A percentile compares a stretch with the other conserved stretches of the same genome.
These are phyloP conservation scores for Cladorrhinum sp. DNA, from an alignment of 2,329 filamentous ascomycete genomes.

Conservation along the genomic window DNA sequence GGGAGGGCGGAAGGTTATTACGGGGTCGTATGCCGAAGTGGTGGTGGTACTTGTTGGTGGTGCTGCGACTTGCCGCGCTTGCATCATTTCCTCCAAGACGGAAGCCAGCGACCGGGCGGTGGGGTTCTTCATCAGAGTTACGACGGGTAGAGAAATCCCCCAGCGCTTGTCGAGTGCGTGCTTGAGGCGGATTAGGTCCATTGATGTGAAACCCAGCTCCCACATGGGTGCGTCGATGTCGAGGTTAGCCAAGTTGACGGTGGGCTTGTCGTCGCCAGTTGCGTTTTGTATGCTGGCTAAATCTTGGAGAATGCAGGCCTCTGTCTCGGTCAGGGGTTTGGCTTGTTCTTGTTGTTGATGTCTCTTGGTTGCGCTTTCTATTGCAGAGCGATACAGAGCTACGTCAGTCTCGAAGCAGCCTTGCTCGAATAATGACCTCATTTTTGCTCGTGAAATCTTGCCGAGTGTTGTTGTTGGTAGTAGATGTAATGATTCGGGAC, in stretches of 20 bases:
- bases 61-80: no score
- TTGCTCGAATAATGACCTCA: conserved; percentile 34
- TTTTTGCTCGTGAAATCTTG: conserved; percentile 40
- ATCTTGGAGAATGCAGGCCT: conserved; percentile 2
- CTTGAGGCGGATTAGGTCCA: conserved; percentile 42
- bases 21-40: conserved; percentile 38
- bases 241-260: no score
- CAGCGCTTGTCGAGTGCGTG: conserved; percentile 33
- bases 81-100: conserved; percentile 30
- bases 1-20: conserved; percentile 34
- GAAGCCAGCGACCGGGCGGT: conserved; percentile 30
- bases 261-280: no score
- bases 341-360: background rate
- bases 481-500: no score
- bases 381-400: background rate
- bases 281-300: conserved; percentile 2
- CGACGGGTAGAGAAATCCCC: conserved; percentile 33
- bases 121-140: conserved; percentile 36
- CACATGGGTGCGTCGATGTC: no score
- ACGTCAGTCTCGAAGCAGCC: conserved; percentile 27
- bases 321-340: background rate
- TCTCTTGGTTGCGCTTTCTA: background rate
- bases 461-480: no score
- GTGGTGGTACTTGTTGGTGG: no score
- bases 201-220: conserved; percentile 38